These are phyloP conservation scores for Pyricularia pennisetigena DNA, from an alignment of 2,329 filamentous ascomycete species.

Conservation along the genomic window DNA sequence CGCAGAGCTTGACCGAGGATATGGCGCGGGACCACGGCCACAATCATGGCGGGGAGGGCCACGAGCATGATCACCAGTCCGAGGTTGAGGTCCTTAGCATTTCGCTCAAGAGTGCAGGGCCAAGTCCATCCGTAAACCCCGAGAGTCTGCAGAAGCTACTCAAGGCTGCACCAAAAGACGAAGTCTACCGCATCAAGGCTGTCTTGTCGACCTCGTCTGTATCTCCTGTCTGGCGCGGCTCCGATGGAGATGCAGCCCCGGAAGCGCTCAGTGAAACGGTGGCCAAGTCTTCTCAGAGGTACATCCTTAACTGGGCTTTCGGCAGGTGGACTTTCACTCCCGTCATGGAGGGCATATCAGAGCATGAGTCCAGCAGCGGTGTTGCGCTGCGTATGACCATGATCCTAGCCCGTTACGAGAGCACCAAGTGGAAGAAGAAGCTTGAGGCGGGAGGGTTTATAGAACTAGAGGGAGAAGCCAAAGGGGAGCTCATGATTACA, in stretches of 20 bases:
- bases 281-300: conserved; percentile 31
- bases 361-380: conserved; percentile 47
- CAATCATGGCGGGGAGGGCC: conserved; percentile 24
- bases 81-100: conserved; percentile 90
- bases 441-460: conserved; percentile 49
- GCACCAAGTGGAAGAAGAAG: conserved; percentile 67
- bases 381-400: conserved; percentile 60
- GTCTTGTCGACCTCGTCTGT: conserved; percentile 33
- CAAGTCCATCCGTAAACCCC: conserved; percentile 30
- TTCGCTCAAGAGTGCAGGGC: conserved; percentile 44
- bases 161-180: conserved; percentile 71
- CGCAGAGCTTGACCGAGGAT: conserved; percentile 39
- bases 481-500: conserved; percentile 40
- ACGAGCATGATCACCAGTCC: conserved; percentile 52
- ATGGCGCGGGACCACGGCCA: conserved; percentile 20
- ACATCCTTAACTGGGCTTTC: conserved; percentile 98
- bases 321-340: conserved; percentile 86
- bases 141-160: conserved; percentile 60
- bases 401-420: conserved; percentile 64
- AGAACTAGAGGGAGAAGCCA: conserved; percentile 33
- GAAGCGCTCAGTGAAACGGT: conserved; percentile 9
- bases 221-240: conserved; percentile 29
- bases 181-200: conserved; percentile 91
- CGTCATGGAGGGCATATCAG: conserved; percentile 25
- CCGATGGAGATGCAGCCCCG: conserved; percentile 35